phyloP scores from a whole-genome alignment of 495 filamentous ascomycete genomes.

The Penicillium parvum region DNA sequence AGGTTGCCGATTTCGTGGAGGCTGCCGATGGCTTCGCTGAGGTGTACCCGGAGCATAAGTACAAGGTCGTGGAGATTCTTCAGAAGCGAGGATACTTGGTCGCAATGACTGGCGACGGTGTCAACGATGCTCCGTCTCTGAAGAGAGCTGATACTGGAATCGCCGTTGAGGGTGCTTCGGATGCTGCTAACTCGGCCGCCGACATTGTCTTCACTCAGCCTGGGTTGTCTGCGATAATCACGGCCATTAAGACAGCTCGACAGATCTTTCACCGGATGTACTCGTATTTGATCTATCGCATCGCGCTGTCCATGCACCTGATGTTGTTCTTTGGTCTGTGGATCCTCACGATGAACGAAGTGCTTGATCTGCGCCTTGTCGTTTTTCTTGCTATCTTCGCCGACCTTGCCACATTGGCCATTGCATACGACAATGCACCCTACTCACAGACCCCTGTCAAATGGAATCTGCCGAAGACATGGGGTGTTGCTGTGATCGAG shows the following conservation, averaged over 20 bases:
- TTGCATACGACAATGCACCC: conserved; percentile 90
- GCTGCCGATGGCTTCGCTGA: conserved; percentile 91
- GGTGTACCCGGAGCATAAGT: conserved; percentile 96
- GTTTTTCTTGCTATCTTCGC: conserved; percentile 95
- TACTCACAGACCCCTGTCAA: conserved; percentile 84
- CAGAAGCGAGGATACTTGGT: conserved; percentile 93
- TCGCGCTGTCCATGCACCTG: conserved; percentile 85
- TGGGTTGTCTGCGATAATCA: conserved; percentile 87
- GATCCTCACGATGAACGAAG: conserved; percentile 82
- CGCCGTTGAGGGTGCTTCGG: conserved; percentile 89
- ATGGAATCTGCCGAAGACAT: conserved; percentile 90
- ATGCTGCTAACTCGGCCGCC: conserved; percentile 86
- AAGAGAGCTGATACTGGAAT: conserved; percentile 90
- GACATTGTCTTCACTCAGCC: conserved; percentile 93
- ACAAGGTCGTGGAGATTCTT: conserved; percentile 92
- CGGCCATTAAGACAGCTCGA: conserved; percentile 88
- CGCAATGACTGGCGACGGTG: conserved; percentile 98
- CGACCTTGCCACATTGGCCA: conserved; percentile 87
- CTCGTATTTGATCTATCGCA: conserved; percentile 93
- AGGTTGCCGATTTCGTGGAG: conserved; percentile 92
- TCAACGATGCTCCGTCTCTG: conserved; percentile 92
- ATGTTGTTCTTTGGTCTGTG: conserved; percentile 86
- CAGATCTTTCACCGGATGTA: conserved; percentile 98
- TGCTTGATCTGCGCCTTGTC: conserved; percentile 77
- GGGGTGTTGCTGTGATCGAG: conserved; percentile 83